These are phyloP conservation scores for Phoma sp. DNA, from an alignment of 2,329 filamentous ascomycete genomes.

Conservation along the genomic window DNA sequence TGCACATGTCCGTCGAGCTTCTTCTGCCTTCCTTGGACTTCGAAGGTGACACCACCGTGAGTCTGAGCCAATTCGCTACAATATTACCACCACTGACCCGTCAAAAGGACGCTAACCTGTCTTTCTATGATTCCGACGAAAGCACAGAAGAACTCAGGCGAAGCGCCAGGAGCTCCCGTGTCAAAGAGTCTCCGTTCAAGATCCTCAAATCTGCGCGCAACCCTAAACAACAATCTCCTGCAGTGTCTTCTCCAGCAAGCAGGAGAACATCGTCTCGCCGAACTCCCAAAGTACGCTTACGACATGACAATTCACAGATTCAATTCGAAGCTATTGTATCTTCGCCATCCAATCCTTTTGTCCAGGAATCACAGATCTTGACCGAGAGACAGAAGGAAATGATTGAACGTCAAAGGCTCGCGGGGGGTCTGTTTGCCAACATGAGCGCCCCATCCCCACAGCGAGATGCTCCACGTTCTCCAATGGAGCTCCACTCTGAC, in stretches of 20 bases:
- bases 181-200: constrained; percentile 38
- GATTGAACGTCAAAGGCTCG: constrained; percentile 70
- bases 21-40: constrained; percentile 57
- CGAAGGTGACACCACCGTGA: constrained; percentile 45
- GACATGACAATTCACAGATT: constrained; percentile 84
- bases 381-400: constrained; percentile 83
- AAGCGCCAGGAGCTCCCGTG: constrained; percentile 27
- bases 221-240: constrained; percentile 37
- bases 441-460: constrained; percentile 49
- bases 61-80: constrained; percentile 23
- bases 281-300: constrained; percentile 61
- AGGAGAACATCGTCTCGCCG: constrained; percentile 32
- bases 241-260: constrained; percentile 25
- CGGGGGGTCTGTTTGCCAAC: constrained; percentile 71
- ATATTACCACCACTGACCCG: constrained; percentile 43
- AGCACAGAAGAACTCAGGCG: constrained; percentile 18
- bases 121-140: constrained; percentile 51
- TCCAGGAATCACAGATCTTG: constrained; percentile 71
- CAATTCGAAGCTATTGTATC: constrained; percentile 74
- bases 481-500: constrained; percentile 40
- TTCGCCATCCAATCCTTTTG: constrained; percentile 55
- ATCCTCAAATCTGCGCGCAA: constrained; percentile 31
- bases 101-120: constrained; percentile 23
- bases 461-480: constrained; percentile 28
- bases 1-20: constrained; percentile 63